phyloP scores from a whole-genome alignment of 805 yeast species.

The Barnettozyma wickerhamii region DNA sequence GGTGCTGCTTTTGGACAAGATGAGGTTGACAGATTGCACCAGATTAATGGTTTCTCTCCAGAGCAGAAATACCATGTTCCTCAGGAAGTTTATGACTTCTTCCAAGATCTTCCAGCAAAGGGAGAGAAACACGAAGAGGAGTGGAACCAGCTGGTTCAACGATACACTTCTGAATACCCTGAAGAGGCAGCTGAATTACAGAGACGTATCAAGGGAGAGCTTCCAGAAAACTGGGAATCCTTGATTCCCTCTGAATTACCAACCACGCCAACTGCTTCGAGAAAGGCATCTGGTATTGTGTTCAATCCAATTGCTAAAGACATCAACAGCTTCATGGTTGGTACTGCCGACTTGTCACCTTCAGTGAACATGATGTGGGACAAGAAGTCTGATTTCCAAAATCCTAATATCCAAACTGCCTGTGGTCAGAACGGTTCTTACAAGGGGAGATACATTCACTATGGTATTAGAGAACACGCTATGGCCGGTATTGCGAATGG shows the following conservation, averaged over 20 bases:
- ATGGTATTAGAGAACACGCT: constrained; percentile 98
- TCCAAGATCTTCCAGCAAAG: too few relatives aligned
- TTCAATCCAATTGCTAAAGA: constrained; percentile 55
- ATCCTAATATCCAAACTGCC: constrained; percentile 66
- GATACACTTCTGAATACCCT: constrained; percentile 69
- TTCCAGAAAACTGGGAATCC: constrained; percentile 81
- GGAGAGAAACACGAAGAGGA: too few relatives aligned
- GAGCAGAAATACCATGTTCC: too few relatives aligned
- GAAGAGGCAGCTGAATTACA: constrained; percentile 70
- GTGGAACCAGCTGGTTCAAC: constrained; percentile 65
- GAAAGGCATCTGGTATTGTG: constrained; percentile 87
- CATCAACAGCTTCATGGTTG: constrained; percentile 91
- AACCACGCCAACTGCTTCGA: constrained; percentile 74
- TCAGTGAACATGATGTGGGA: constrained; percentile 91
- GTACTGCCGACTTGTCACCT: constrained; percentile 97
- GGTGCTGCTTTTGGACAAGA: constrained; percentile 30
- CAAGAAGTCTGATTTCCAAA: constrained; percentile 88
- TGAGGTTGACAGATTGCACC: constrained; percentile 27
- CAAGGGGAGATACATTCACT: constrained; percentile 91
- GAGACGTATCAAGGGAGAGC: constrained; percentile 72
- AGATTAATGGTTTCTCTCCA: too few relatives aligned
- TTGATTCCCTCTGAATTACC: constrained; percentile 77
- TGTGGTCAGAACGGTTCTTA: too few relatives aligned
- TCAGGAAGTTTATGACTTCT: too few relatives aligned
- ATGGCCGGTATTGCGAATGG: constrained; percentile 99